phyloP scores from a whole-genome alignment of 2,329 filamentous ascomycete genomes.

The Venturiaceae sp. region DNA sequence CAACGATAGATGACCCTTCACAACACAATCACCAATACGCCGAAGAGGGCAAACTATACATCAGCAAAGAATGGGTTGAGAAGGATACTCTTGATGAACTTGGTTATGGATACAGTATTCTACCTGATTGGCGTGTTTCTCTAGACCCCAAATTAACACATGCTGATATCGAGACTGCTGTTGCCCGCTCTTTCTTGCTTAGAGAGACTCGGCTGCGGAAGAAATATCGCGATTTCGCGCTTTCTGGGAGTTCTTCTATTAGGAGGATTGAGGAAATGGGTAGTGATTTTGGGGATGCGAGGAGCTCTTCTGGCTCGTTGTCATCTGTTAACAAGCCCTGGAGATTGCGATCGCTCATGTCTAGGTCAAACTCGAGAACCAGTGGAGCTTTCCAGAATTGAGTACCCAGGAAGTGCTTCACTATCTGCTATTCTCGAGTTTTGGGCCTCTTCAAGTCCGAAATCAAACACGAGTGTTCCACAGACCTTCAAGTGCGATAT shows the following conservation, averaged over 20 bases:
- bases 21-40: neutral
- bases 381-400: neutral
- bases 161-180: slow-evolving; percentile 3
- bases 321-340: neutral
- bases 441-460: no score
- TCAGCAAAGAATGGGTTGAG: slow-evolving; percentile 5
- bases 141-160: slow-evolving; percentile 1
- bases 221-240: neutral
- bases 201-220: neutral
- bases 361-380: neutral
- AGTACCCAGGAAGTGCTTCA: no score
- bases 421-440: no score
- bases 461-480: no score
- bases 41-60: slow-evolving; percentile 1
- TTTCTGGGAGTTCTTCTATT: no score
- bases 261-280: neutral
- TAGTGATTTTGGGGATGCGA: neutral
- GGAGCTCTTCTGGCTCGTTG: neutral
- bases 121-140: slow-evolving; percentile 2
- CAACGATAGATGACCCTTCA: neutral
- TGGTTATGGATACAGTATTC: neutral
- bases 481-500: no score
- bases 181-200: slow-evolving; percentile 2
- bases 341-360: neutral
- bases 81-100: slow-evolving; percentile 1